Base-by-base conservation (phyloP, 1,284 basidiomycete genomes). In the Ustilago loliicola region DNA sequence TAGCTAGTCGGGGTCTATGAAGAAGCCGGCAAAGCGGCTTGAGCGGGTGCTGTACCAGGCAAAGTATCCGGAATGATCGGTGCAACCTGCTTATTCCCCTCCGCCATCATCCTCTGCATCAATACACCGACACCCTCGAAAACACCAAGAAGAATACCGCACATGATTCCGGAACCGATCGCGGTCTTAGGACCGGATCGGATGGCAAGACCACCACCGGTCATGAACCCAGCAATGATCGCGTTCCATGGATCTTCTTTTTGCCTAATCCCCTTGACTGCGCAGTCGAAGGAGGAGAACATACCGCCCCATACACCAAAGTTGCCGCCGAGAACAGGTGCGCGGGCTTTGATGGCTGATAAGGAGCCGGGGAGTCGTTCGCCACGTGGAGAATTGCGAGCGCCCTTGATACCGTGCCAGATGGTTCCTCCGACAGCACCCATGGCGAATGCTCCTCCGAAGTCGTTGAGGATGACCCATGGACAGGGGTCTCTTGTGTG, bases 231-330 rank as follows among this genome's bases (percentile, higher is more conserved):
- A 53, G 96, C 95, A 65, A 97, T 93, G 85, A 99, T 98, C 48
- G 95, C 95, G 87, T 99, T 99, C 95, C 96, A 99, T 59, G 96
- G 94, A 87, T 99, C 97, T 88, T 99, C 97, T 87, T 99, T 99
- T 89, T 99, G 96, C 85, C 97, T 70, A 21, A 84, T 94, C 11
- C 95, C 95, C 88, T 99, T 98, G 77, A 99, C 93, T 1, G 95
- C 94, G 87, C 97, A 99, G 88, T 99, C 97, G 83, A 96, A 99
- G 27, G 94, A 93, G 38, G 94, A 96, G 66, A 88, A 87, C 65
- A 88, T 83, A 11, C 87, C 87, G 87, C 96, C 96, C 96, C 96
- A 98, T 21, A 98, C 92, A 84, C 96, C 96, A 87, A 98, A 98
- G 89, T 98, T 97, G 32, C 96, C 96, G 61, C 96, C 97, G 23